phyloP scores from a whole-genome alignment of 352 stramenopile species.

The Pythium pyrilobum region DNA sequence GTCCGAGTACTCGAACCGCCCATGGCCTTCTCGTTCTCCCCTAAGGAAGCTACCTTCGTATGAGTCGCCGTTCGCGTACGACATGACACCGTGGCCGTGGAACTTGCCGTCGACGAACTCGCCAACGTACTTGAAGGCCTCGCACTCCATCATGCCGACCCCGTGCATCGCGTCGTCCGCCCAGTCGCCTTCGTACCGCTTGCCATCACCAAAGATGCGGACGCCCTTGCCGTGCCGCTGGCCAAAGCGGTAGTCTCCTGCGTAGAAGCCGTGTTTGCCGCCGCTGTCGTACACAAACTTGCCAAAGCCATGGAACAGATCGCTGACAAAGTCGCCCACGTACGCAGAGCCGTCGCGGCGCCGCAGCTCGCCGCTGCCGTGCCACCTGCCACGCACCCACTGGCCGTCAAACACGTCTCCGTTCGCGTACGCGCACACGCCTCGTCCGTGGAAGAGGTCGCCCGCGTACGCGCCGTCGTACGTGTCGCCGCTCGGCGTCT shows the following conservation, averaged over 20 bases:
- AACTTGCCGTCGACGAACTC: constrained; percentile 46
- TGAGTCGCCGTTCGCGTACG: constrained; percentile 53
- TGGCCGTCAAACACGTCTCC: constrained; percentile 69
- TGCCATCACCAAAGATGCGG: constrained; percentile 44
- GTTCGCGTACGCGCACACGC: constrained; percentile 48
- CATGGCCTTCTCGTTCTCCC: constrained; percentile 43
- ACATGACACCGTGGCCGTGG: constrained; percentile 48
- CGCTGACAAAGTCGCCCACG: constrained; percentile 42
- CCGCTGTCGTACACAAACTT: constrained; percentile 35
- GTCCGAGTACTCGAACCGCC: constrained; percentile 37
- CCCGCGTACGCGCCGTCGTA: constrained; percentile 53
- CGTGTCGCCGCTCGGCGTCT: constrained; percentile 29
- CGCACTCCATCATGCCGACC: constrained; percentile 45
- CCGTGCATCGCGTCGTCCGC: constrained; percentile 50
- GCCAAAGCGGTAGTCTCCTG: constrained; percentile 49
- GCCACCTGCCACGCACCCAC: constrained; percentile 50
- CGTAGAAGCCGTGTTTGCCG: constrained; percentile 49
- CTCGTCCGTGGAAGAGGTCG: constrained; percentile 49
- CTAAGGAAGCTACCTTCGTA: constrained; percentile 61
- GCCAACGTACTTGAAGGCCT: constrained; percentile 51
- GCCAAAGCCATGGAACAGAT: constrained; percentile 60
- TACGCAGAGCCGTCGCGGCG: constrained; percentile 49
- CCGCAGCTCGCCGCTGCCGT: constrained; percentile 47
- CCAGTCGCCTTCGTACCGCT: constrained; percentile 71
- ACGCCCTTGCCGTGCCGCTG: constrained; percentile 54